phyloP scores from a whole-genome alignment of 2,329 filamentous ascomycete genomes.

The Eutypa lata region DNA sequence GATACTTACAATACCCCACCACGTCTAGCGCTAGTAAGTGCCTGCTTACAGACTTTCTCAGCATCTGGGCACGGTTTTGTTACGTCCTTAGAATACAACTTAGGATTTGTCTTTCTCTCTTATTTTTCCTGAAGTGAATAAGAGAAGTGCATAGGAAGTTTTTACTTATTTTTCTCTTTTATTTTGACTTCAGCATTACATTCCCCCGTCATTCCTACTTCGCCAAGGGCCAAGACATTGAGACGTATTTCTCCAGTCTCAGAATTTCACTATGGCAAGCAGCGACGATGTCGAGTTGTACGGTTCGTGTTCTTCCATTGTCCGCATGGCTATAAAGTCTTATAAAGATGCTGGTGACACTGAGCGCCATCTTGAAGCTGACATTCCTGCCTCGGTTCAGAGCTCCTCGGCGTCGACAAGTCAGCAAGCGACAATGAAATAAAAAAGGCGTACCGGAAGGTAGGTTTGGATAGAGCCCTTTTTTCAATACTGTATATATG shows the following conservation, averaged over 20 bases:
- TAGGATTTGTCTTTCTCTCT: too few relatives aligned
- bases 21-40: background rate
- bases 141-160: too few relatives aligned
- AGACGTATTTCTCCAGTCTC: background rate
- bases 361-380: conserved; percentile 4
- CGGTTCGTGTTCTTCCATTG: conserved; percentile 27
- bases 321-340: background rate
- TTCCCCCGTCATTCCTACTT: too few relatives aligned
- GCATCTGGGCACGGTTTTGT: too few relatives aligned
- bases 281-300: conserved; percentile 58
- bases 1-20: background rate
- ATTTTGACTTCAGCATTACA: too few relatives aligned
- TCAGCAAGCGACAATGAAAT: conserved; percentile 75
- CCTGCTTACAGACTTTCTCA: background rate
- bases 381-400: conserved; percentile 41
- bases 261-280: conserved; percentile 5
- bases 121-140: too few relatives aligned
- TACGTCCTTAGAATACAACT: too few relatives aligned
- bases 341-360: background rate
- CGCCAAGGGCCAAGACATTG: too few relatives aligned
- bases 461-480: conserved; percentile 39
- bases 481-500: background rate
- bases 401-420: conserved; percentile 73
- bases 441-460: conserved; percentile 96
- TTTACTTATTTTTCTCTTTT: too few relatives aligned